Conservation (phyloP, 257 asterid genomes). For the Primulina huaijiensis region DNA sequence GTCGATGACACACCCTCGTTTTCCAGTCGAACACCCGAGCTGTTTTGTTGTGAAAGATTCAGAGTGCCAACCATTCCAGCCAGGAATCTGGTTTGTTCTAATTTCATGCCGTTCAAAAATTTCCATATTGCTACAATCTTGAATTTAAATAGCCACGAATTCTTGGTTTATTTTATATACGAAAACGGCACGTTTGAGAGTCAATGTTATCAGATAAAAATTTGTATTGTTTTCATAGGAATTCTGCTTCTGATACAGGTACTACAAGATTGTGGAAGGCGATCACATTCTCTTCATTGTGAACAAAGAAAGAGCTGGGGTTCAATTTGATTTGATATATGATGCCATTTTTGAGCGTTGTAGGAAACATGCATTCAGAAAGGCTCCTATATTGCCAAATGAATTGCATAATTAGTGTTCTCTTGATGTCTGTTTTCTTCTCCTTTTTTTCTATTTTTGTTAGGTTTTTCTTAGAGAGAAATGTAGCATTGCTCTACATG, state of each 20-base stretch:
- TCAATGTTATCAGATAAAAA: not conserved
- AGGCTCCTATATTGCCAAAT: too few species aligned
- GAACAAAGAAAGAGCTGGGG: constrained; percentile 91
- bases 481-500: too few species aligned
- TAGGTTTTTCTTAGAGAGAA: too few species aligned
- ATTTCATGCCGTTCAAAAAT: too few species aligned
- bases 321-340: constrained; percentile 80
- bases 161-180: too few species aligned
- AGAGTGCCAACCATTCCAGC: constrained; percentile 79
- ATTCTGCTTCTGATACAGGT: constrained; percentile 44
- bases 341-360: too few species aligned
- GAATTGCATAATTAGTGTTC: too few species aligned
- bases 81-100: constrained; percentile 89
- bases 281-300: constrained; percentile 90
- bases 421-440: too few species aligned
- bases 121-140: not conserved
- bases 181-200: not conserved
- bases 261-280: constrained; percentile 88
- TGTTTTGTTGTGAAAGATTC: constrained; percentile 64
- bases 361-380: too few species aligned
- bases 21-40: constrained; percentile 81
- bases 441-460: too few species aligned
- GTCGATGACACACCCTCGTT: constrained; percentile 97
- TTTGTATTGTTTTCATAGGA: not conserved
- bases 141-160: not conserved